Evolutionary conservation across 805 yeast genomes (phyloP).

Genomic region (Schwanniomyces vanrijiae): DNA sequence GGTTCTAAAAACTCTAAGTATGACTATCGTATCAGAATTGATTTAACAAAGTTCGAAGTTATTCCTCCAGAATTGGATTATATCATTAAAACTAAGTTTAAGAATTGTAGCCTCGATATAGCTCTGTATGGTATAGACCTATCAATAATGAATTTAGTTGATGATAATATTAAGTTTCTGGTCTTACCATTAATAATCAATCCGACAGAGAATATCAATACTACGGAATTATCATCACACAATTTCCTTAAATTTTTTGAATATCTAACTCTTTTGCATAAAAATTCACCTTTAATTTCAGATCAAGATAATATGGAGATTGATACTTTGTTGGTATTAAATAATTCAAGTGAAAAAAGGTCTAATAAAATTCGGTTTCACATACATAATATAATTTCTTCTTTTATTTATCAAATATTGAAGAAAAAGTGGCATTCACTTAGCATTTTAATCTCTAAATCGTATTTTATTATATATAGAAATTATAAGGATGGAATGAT

Average conservation of each 20-base stretch:
- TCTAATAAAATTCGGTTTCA: not conserved
- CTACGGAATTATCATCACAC: not conserved
- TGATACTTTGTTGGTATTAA: no score
- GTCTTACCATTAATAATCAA: not conserved
- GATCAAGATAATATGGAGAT: conserved; percentile 1
- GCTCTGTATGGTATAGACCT: not conserved
- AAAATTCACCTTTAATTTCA: conserved; percentile 10
- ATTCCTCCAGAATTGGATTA: conserved; percentile 4
- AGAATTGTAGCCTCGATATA: not conserved
- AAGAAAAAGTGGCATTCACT: not conserved
- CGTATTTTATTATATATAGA: not conserved
- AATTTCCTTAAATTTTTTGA: conserved; percentile 12
- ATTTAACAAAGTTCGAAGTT: conserved; percentile 3
- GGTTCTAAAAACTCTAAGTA: conserved; percentile 13
- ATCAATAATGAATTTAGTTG: not conserved
- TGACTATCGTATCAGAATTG: conserved; percentile 7
- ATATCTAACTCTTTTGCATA: conserved; percentile 15
- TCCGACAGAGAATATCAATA: not conserved
- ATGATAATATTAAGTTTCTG: not conserved
- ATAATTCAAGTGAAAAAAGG: not conserved
- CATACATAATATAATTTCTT: not conserved
- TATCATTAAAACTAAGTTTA: not conserved
- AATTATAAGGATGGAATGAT: not conserved
- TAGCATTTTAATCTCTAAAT: not conserved
- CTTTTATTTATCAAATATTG: not conserved